Evolutionary conservation across 768 basidiomycete genomes (phyloP).

Genomic region (Trametes punicea): DNA sequence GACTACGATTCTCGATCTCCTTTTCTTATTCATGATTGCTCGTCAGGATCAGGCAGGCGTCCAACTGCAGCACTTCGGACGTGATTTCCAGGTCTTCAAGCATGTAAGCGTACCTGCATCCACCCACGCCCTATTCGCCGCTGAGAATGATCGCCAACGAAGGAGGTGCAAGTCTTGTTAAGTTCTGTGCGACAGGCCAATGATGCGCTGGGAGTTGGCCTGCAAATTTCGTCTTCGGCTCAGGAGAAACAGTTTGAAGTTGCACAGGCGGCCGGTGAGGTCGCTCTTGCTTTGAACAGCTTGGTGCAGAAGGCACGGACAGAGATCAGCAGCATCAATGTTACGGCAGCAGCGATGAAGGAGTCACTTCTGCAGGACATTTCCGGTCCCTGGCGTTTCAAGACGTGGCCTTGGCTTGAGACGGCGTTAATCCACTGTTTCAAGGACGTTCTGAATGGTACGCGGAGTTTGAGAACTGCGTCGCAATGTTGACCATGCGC

Average conservation of each 20-base stretch:
- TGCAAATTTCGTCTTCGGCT: constrained; percentile 31
- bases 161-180: constrained; percentile 1
- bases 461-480: constrained; percentile 2
- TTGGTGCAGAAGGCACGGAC: constrained; percentile 38
- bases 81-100: background rate
- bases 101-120: background rate
- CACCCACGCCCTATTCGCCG: background rate
- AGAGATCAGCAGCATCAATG: constrained; percentile 48
- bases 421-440: constrained; percentile 11
- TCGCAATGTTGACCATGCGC: background rate
- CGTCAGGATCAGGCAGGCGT: background rate
- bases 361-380: constrained; percentile 25
- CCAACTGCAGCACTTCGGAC: background rate
- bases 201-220: constrained; percentile 31
- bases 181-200: constrained; percentile 22
- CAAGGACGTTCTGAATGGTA: constrained; percentile 22
- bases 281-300: constrained; percentile 36
- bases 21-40: too few species aligned
- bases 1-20: background rate
- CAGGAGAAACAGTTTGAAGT: constrained; percentile 38
- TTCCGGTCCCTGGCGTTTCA: background rate
- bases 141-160: background rate
- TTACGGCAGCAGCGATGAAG: constrained; percentile 37
- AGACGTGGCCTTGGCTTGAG: constrained; percentile 12
- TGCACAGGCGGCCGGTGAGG: constrained; percentile 32